phyloP scores from a whole-genome alignment of 1,284 basidiomycete species.

The Trichosporon faecale region DNA sequence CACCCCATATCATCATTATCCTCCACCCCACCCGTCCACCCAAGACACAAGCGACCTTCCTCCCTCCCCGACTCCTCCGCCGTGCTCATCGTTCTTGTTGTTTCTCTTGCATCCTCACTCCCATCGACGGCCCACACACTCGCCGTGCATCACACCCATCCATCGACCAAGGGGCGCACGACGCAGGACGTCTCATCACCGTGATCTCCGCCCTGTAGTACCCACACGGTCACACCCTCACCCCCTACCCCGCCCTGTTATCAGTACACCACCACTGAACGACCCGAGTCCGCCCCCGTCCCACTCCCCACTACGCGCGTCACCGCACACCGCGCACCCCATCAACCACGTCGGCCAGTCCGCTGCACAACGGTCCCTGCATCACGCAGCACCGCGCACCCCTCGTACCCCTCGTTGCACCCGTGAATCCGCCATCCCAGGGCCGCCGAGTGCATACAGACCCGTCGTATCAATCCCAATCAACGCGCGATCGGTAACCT shows the following conservation, averaged over 20 bases:
- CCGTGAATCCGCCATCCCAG: not conserved
- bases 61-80: not conserved
- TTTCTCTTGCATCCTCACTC: not conserved
- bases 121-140: not conserved
- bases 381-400: not conserved
- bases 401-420: not conserved
- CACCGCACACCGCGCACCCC: not conserved
- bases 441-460: not conserved
- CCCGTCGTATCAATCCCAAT: not conserved
- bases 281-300: not conserved
- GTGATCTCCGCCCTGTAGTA: not conserved
- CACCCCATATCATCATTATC: not conserved
- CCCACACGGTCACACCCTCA: conserved; percentile 4
- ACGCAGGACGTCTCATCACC: not conserved
- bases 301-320: not conserved
- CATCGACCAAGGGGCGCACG: not conserved
- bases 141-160: not conserved
- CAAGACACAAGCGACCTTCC: not conserved
- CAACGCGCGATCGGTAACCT: not conserved
- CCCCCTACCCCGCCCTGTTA: not conserved
- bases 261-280: not conserved
- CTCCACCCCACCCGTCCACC: not conserved
- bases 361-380: not conserved
- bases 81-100: not conserved
- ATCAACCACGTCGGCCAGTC: not conserved